Evolutionary conservation across 2,329 filamentous ascomycete genomes (phyloP).

Genomic region (Stachybotrys chartarum): DNA sequence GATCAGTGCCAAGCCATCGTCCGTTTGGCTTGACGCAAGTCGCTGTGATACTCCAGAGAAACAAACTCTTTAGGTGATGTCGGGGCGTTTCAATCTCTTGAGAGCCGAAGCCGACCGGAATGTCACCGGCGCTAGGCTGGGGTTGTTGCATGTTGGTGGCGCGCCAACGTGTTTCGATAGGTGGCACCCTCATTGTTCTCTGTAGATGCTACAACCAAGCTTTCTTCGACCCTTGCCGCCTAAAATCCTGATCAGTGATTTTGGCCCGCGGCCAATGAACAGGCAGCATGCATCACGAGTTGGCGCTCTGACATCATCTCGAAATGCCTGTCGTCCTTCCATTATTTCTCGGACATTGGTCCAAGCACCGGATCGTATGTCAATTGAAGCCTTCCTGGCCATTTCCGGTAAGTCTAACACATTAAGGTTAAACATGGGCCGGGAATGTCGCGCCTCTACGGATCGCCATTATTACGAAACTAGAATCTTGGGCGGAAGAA

Average conservation of each 20-base stretch:
- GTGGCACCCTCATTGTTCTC: neutral
- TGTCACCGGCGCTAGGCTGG: neutral
- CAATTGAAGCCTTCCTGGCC: too few species aligned
- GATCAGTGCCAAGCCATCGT: neutral
- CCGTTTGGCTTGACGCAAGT: too few species aligned
- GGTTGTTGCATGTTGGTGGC: neutral
- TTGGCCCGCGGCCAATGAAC: neutral
- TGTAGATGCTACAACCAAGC: neutral
- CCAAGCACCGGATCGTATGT: neutral
- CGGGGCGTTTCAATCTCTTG: neutral
- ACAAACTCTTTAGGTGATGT: neutral
- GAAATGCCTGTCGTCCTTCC: neutral
- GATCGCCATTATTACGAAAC: too few species aligned
- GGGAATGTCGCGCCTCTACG: too few species aligned
- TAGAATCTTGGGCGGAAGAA: too few species aligned
- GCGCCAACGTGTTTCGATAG: neutral
- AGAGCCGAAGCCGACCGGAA: neutral
- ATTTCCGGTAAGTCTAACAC: too few species aligned
- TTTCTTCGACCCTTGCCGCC: neutral
- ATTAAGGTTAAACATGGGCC: too few species aligned
- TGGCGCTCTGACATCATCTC: neutral
- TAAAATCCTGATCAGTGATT: neutral
- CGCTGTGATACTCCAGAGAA: neutral
- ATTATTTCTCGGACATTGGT: neutral
- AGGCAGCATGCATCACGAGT: neutral